Base-by-base conservation (phyloP, 768 basidiomycete species). In the Lactarius psammicola region DNA sequence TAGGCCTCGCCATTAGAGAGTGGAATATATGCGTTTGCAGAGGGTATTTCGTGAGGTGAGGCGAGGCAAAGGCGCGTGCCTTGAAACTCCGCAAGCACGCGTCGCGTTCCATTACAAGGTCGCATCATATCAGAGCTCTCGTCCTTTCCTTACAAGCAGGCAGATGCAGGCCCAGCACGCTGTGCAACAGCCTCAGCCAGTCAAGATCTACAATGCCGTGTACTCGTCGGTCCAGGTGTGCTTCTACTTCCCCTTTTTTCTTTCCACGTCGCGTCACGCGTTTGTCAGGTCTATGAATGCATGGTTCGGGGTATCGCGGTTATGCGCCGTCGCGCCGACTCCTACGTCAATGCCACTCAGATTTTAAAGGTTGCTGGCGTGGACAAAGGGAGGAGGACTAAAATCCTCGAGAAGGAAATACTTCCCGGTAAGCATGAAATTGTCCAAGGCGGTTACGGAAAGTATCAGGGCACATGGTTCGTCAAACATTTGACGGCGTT, bases 381-480 rank as follows among this genome's bases (percentile, higher is more conserved):
- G 67, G 94, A 96, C 80, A 99, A 99, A 77, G 95, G 95, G 1
- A 86, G 90, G 53, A 84, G 97, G 46, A 98, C 96, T 18, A 98
- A 98, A 84, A 97, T 98, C 61, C 80, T 94, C 17, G 92, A 98
- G 82, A 97, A 95, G 76, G 96, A 99, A 79, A 94, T 99, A 68
- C 84, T 95, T 51, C 90, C 91, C 63, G 95, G 94, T 56, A 89
- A 90, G 77, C 94, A 97, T 76, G 96, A 99, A 77, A 98, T 98
- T 75, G 94, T 99, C 6, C 97, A 98, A 76, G 97, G 97, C 44
- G 97, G 97, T 34, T 98, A 98, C 75, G 97, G 97, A 30, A 96
- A 98, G 80, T 99, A 98, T 75, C 97, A 99, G 76, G 97, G 97
- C 69, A 98, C 96, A 63, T 99, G 97, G 96, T 96, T 73, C 74